A percentile compares a stretch with the other conserved stretches of the same genome.
Evolutionary conservation across 352 stramenopile genomes (phyloP).

Genomic region (Globisporangium takayamanum): DNA sequence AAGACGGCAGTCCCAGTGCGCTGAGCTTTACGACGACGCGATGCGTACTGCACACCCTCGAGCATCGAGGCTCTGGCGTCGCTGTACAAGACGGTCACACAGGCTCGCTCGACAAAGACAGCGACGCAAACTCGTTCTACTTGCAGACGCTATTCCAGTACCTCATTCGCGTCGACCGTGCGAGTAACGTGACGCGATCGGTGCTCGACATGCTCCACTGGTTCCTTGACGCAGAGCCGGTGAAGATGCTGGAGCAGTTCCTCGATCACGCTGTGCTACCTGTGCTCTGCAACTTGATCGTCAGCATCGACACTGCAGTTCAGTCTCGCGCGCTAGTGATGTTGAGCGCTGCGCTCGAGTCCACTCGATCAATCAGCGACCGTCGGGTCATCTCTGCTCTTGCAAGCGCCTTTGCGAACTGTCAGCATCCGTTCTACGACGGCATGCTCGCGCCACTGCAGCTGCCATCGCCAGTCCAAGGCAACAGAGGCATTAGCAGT

Average conservation of each 20-base stretch:
- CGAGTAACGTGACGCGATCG: not conserved
- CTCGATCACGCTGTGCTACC: not conserved
- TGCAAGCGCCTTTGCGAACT: not conserved
- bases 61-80: too few species aligned
- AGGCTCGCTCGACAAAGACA: too few species aligned
- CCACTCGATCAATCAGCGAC: not conserved
- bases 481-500: too few species aligned
- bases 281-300: conserved; percentile 1
- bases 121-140: too few species aligned
- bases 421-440: conserved; percentile 2
- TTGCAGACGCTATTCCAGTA: not conserved
- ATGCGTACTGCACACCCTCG: too few species aligned
- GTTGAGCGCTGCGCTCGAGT: not conserved
- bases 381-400: not conserved
- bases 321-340: not conserved
- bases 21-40: too few species aligned
- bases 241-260: not conserved
- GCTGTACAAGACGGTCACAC: too few species aligned
- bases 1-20: not conserved
- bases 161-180: not conserved
- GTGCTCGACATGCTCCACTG: conserved; percentile 1
- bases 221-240: not conserved
- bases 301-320: not conserved
- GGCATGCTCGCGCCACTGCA: not conserved
- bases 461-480: not conserved